Conservation (phyloP, 805 yeast genomes). For the Candida ipomoeae region DNA sequence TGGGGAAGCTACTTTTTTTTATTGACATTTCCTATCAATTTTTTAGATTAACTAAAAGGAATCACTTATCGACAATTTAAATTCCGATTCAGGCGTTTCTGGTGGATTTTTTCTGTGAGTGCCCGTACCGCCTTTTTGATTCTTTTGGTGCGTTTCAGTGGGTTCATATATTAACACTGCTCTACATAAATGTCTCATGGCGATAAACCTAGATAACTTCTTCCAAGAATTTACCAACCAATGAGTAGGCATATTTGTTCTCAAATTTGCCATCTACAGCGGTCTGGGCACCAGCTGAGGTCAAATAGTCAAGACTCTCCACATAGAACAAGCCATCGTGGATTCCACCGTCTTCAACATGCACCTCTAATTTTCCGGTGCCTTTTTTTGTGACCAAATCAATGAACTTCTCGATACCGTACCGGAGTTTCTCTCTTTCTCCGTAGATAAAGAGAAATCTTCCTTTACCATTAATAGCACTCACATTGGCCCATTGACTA, state of each 20-base stretch:
- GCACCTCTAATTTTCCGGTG: slow-evolving; percentile 17
- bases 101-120: neutral
- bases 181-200: neutral
- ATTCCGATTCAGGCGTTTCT: neutral
- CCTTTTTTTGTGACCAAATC: slow-evolving; percentile 17
- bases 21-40: neutral
- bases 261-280: slow-evolving; percentile 27
- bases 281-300: slow-evolving; percentile 17
- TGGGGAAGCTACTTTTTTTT: slow-evolving; percentile 47
- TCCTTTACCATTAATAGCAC: slow-evolving; percentile 20
- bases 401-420: slow-evolving; percentile 26
- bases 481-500: slow-evolving; percentile 26
- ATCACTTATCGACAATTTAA: no score
- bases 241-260: slow-evolving; percentile 17
- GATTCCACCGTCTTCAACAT: slow-evolving; percentile 31
- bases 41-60: neutral
- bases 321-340: slow-evolving; percentile 34
- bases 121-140: neutral
- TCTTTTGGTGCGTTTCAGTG: neutral
- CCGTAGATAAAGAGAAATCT: slow-evolving; percentile 26
- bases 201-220: slow-evolving; percentile 6
- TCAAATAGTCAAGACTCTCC: slow-evolving; percentile 29
- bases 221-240: slow-evolving; percentile 18
- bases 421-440: slow-evolving; percentile 31
- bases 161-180: neutral